A percentile compares a stretch with the other conserved stretches of the same genome.
Conservation (phyloP, 768 basidiomycete species). For the Auricularia sp. region DNA sequence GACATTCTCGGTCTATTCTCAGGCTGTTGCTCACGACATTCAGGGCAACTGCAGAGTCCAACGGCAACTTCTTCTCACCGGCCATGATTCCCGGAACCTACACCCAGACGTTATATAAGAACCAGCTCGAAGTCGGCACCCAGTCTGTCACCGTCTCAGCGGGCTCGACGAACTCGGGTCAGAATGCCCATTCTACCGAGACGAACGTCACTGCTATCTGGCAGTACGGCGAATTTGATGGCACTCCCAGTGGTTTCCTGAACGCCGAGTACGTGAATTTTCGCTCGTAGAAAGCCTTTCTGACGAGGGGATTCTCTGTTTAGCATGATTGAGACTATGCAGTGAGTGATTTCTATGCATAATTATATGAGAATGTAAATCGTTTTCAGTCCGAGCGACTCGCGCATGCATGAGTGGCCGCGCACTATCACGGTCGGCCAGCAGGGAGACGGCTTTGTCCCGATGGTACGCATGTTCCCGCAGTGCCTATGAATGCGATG, state of each 20-base stretch:
- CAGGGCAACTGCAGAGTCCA: background rate
- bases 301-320: background rate
- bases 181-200: constrained; percentile 22
- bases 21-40: background rate
- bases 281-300: background rate
- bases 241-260: constrained; percentile 36
- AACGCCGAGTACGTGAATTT: constrained; percentile 26
- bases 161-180: constrained; percentile 28
- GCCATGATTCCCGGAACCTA: constrained; percentile 42
- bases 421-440: constrained; percentile 35
- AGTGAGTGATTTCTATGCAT: constrained; percentile 20
- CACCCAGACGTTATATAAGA: constrained; percentile 34
- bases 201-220: constrained; percentile 28
- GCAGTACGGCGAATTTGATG: constrained; percentile 35
- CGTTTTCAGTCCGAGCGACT: constrained; percentile 26
- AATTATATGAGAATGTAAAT: background rate
- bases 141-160: constrained; percentile 32
- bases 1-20: constrained; percentile 22
- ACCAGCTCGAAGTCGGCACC: constrained; percentile 35
- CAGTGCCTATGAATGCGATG: no score
- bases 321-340: constrained; percentile 36
- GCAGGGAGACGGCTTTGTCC: constrained; percentile 28
- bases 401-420: constrained; percentile 37
- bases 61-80: constrained; percentile 31
- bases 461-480: constrained; percentile 30